Evolutionary conservation across 768 basidiomycete species (phyloP).

Genomic region (Macrolepiota dolichaula): DNA sequence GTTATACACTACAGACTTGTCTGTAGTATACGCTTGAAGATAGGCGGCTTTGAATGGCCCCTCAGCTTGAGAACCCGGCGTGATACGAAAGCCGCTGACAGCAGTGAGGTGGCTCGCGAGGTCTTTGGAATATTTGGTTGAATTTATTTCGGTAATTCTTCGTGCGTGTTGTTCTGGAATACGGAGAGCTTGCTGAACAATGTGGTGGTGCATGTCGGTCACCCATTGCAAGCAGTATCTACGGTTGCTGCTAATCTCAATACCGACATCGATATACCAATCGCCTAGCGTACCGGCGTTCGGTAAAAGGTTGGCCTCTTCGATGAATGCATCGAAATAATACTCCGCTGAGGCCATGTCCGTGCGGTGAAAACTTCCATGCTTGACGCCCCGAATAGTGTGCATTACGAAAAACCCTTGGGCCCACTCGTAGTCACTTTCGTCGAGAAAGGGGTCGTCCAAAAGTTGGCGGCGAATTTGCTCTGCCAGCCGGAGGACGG

Average conservation of each 20-base stretch:
- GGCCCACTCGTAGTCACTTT: conserved; percentile 3
- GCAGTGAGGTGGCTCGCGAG: conserved; percentile 14
- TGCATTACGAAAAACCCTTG: conserved; percentile 9
- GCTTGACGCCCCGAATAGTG: conserved; percentile 12
- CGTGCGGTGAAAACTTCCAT: neutral
- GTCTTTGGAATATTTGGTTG: conserved; percentile 14
- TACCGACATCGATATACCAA: conserved; percentile 22
- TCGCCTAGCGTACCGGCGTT: neutral
- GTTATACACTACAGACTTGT: conserved; percentile 16
- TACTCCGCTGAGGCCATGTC: neutral
- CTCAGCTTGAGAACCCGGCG: conserved; percentile 4
- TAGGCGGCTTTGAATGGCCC: conserved; percentile 12
- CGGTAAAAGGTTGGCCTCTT: neutral
- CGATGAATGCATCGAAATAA: neutral
- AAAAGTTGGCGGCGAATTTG: no score
- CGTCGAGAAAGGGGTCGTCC: neutral
- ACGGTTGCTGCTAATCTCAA: conserved; percentile 15
- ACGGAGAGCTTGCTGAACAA: neutral
- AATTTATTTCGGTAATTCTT: neutral
- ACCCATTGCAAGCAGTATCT: conserved; percentile 16
- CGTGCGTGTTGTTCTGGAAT: conserved; percentile 3
- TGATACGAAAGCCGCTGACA: conserved; percentile 14
- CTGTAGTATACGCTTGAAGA: conserved; percentile 17
- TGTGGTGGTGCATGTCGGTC: neutral
- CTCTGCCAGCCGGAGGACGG: no score